Percentiles rank a stretch among this genome's conserved stretches.
phyloP scores from a whole-genome alignment of 1,139 yeast species.

The Lodderomyces jiufengensis region DNA sequence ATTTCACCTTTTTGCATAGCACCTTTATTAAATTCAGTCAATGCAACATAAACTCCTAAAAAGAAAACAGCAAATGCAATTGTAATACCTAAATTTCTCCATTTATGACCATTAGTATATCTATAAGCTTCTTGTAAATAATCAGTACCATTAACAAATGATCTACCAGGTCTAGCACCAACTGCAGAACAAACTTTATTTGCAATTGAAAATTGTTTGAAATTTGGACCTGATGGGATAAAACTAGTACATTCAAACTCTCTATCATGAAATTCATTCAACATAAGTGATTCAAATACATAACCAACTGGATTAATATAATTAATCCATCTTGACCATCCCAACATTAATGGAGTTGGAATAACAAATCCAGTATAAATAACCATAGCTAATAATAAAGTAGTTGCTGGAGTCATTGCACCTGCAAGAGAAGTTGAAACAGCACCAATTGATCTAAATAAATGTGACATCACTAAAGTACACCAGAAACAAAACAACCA shows the following conservation, averaged over 20 bases:
- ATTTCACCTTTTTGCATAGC: constrained; percentile 85
- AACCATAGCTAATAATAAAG: constrained; percentile 48
- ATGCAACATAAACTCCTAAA: constrained; percentile 49
- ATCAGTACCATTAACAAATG: constrained; percentile 53
- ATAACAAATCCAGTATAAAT: constrained; percentile 60
- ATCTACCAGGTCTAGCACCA: constrained; percentile 60
- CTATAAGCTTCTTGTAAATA: constrained; percentile 46
- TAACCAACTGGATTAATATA: constrained; percentile 57
- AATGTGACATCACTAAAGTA: constrained; percentile 52
- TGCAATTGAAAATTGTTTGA: constrained; percentile 24
- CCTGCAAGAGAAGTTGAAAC: constrained; percentile 51
- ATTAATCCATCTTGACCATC: constrained; percentile 62
- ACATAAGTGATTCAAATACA: constrained; percentile 53
- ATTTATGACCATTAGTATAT: constrained; percentile 59
- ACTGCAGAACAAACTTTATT: constrained; percentile 58
- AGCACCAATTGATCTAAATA: constrained; percentile 61
- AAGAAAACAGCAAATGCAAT: constrained; percentile 56
- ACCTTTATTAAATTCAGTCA: constrained; percentile 69
- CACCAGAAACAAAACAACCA: constrained; percentile 42
- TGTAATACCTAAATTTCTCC: constrained; percentile 83
- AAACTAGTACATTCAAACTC: constrained; percentile 45
- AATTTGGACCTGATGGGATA: constrained; percentile 42
- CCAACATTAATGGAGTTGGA: constrained; percentile 55
- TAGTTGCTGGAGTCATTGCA: constrained; percentile 62
- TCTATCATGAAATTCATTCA: constrained; percentile 50